These are phyloP conservation scores for Fusarium odoratissimum DNA, from an alignment of 2,329 filamentous ascomycete species.

Conservation along the genomic window DNA sequence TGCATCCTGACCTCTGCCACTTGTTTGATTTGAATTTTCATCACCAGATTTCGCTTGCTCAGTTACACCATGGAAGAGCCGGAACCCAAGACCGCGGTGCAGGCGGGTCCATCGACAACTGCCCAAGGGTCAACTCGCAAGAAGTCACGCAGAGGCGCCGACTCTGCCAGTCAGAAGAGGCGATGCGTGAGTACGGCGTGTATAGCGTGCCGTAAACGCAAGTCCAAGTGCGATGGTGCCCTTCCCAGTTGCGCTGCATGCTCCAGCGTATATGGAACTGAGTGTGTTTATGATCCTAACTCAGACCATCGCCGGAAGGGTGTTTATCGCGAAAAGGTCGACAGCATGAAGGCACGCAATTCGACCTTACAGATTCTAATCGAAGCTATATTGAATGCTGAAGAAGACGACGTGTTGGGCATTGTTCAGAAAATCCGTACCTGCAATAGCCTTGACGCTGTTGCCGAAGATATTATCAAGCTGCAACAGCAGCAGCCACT, in stretches of 20 bases:
- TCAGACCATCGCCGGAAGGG: constrained; percentile 97
- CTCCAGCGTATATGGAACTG: constrained; percentile 88
- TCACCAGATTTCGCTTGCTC: constrained; percentile 5
- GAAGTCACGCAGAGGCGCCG: constrained; percentile 62
- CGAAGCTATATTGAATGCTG: constrained; percentile 90
- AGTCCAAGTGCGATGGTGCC: constrained; percentile 92
- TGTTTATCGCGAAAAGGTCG: constrained; percentile 94
- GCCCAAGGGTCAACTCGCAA: constrained; percentile 49
- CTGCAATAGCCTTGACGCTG: constrained; percentile 74
- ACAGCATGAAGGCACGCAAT: constrained; percentile 86
- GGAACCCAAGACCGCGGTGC: constrained; percentile 10
- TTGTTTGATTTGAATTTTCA: constrained; percentile 1
- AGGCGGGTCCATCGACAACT: constrained; percentile 26
- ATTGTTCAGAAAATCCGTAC: constrained; percentile 89
- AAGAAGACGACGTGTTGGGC: constrained; percentile 84
- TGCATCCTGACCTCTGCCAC: background rate
- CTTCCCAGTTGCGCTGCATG: constrained; percentile 95
- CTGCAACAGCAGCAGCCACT: constrained; percentile 51
- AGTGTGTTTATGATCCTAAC: constrained; percentile 95
- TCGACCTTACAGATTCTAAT: constrained; percentile 93
- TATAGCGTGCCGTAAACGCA: constrained; percentile 81
- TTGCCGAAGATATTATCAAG: constrained; percentile 65
- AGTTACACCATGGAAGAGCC: constrained; percentile 37
- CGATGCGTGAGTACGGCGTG: constrained; percentile 88
- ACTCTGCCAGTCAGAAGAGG: constrained; percentile 69